Base-by-base conservation (phyloP, 805 yeast genomes). In the Saccharomycopsis vini region DNA sequence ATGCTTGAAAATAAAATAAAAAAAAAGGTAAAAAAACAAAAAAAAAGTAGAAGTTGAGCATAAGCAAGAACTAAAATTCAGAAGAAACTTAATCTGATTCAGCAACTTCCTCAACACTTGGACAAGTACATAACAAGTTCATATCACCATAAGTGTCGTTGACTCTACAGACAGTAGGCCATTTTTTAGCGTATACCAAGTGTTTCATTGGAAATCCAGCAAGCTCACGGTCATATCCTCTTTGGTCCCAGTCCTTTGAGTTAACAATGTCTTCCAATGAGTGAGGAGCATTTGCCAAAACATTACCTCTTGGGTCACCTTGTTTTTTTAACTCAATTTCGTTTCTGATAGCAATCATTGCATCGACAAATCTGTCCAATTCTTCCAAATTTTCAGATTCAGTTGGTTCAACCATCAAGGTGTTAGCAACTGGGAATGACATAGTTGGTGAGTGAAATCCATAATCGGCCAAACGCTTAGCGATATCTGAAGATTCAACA, bases 381-480 rank as follows among this genome's bases (percentile, higher is more conserved):
- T 92, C 98, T 44, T 72, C 84, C 56, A 81, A 65, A 58, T 87
- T 78, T 66, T 92, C 98, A 16, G 92, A 81, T 66, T 92, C 98
- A 3, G 98, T 92, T 47, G 98, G 98, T 67, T 92, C 98, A 51
- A 92, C 78, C 98, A 92, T 92, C 55, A 92, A 72, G 2, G 98
- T 92, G 50, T 95, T 95, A 4, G 97, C 90, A 41, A 92, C 95
- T 7, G 98, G 98, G 85, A 92, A 92, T 2, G 97, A 92, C 85
- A 92, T 80, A 21, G 98, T 92, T 50, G 98, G 98, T 1, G 96
- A 96, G 64, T 92, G 98, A 77, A 92, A 92, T 0, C 97, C 96
- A 61, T 90, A 92, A 66, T 92, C 98, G 66, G 92, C 97, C 49
- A 92, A 72, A 63, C 98, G 78, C 69, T 92, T 92, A 45, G 98